Conservation (phyloP, 2,329 filamentous ascomycete genomes). For the Fusarium scirpi region DNA sequence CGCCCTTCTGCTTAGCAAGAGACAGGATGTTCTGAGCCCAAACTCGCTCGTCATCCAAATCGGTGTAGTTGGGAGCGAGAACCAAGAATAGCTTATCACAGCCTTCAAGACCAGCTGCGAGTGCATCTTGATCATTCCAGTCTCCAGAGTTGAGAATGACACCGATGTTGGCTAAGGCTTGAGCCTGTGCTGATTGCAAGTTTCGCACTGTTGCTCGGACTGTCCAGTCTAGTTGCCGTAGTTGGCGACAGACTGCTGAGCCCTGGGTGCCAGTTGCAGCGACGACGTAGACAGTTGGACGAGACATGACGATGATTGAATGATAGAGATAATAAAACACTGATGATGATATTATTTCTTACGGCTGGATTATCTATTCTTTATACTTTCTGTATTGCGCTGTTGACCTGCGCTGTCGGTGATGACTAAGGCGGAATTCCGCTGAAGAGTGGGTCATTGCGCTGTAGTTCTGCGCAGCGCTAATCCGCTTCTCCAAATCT, state of each 20-base stretch:
- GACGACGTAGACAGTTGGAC: neutral
- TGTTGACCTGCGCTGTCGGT: neutral
- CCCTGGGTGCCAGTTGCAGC: conserved; percentile 9
- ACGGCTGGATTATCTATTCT: neutral
- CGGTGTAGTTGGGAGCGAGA: neutral
- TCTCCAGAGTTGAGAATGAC: neutral
- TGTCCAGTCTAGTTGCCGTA: conserved; percentile 2
- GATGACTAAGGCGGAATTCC: conserved; percentile 15
- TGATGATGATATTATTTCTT: fast-evolving
- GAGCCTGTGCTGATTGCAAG: neutral
- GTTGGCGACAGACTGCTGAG: conserved; percentile 1
- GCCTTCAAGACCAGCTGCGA: neutral
- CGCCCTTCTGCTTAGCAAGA: neutral
- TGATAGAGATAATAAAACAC: fast-evolving
- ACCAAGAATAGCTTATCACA: neutral
- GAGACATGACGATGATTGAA: fast-evolving
- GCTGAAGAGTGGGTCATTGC: neutral
- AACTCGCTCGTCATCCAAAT: conserved; percentile 1
- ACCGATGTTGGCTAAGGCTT: neutral
- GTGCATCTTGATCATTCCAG: neutral
- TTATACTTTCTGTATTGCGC: neutral
- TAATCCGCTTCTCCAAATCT: neutral
- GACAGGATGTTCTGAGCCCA: conserved; percentile 4
- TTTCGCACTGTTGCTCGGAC: conserved; percentile 13
- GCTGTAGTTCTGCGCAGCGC: neutral